Evolutionary conservation across 352 stramenopile genomes (phyloP), one percentile per base, ranked within the genome.

Genomic region (Peronosclerospora sorghi): DNA sequence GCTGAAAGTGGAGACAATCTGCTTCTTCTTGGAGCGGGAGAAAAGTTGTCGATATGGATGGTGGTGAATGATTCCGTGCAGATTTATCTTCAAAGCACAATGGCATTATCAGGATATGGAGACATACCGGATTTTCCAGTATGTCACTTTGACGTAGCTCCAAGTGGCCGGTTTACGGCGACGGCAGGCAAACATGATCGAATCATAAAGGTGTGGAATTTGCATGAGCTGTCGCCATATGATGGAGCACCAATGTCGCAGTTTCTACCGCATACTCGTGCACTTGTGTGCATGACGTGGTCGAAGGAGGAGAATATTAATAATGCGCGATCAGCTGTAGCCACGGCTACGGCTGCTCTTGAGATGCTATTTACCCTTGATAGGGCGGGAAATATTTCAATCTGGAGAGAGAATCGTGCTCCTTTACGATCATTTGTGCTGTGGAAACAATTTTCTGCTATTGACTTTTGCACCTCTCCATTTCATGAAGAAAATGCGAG

Each of bases 361-460:
- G 65, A 91, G 41, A 87, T 88, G 68, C 50, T 93, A n/a, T 79
- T 84, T 36, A 72, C 71, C 29, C 61, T 93, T 21, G 75, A 93
- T 36, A 55, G 60, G 17, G 44, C 49, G 20, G 78, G 78, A 5
- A 72, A 57, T 20, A 45, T 93, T 32, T 83, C 69, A 17, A 83
- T 91, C 17, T 93, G 81, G 81, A 65, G 73, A 8, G 75, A 89
- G 43, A 83, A 71, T 24, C 42, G 66, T 5, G 61, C 58, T 17
- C 55, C 62, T 3, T 36, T 55, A 5, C 68, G 71, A 0, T 69
- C 69, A 8, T 91, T 93, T 51, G 62, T 72, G 17, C 28, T 83
- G 19, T 90, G 78, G 78, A 85, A 86, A 45, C 50, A 51, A 9
- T 73, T 86, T 21, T 47, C 45, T 28, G 59, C 55, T 13, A 40